A percentile compares a stretch with the other conserved stretches of the same genome.
Evolutionary conservation across 164 flowering plant genomes (phyloP).

Genomic region (Sedum album): DNA sequence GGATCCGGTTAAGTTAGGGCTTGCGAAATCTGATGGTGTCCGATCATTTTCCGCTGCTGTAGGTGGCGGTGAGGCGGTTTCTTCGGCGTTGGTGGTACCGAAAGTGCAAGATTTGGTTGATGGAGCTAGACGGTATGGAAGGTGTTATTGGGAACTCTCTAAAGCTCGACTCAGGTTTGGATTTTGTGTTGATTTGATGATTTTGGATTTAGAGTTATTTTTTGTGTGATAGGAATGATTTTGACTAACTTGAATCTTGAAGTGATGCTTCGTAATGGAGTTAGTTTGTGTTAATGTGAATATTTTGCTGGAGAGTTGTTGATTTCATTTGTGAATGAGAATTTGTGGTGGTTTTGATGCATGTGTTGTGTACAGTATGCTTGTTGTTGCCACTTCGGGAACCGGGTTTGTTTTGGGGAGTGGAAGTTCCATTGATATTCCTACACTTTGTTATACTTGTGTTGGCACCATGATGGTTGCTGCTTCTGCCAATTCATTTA

Average conservation of each 20-base stretch:
- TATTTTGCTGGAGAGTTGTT: background rate
- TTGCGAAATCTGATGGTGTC: background rate
- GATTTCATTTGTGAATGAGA: background rate
- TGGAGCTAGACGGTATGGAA: background rate
- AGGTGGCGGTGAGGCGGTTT: background rate
- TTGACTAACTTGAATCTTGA: background rate
- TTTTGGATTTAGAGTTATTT: background rate
- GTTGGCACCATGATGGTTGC: constrained; percentile 99
- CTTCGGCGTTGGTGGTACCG: background rate
- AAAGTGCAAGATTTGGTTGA: background rate
- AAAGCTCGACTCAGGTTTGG: background rate
- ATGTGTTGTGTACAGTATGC: constrained; percentile 56
- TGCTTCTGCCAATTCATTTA: constrained; percentile 83
- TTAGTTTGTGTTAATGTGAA: background rate
- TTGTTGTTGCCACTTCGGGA: constrained; percentile 96
- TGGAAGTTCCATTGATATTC: constrained; percentile 53
- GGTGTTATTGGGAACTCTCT: background rate
- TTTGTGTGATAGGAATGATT: background rate
- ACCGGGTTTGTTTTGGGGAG: constrained; percentile 87
- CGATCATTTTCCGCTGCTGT: background rate
- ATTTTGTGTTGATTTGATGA: too few relatives aligned
- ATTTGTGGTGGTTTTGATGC: background rate
- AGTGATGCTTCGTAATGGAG: background rate
- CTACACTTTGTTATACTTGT: constrained; percentile 83
- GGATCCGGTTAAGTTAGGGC: background rate